Evolutionary conservation across 164 flowering plant species (phyloP), one percentile per base, ranked within the genome.

Genomic region (Berberis thunbergii): DNA sequence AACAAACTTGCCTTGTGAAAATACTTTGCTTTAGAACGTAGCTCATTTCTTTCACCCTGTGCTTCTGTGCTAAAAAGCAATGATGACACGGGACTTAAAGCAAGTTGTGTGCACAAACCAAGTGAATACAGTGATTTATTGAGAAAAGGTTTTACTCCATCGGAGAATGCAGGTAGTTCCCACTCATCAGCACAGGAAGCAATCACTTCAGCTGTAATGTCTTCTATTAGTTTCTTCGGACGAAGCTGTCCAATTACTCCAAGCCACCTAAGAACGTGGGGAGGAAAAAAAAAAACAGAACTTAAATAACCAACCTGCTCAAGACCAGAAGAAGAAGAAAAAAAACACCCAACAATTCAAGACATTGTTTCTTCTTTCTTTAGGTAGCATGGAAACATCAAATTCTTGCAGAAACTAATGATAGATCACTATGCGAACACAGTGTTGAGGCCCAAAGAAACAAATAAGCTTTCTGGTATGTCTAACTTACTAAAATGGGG

Each of bases 201-300:
- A 49, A 68, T 50, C 42, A 84, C 1, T 65, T 92, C 88, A 42
- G 76, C 72, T 83, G 77, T 88, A n/a, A 92, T 66, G 41, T 76
- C 63, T 8, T 91, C 72, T 64, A 92, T 65, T 59, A 92, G 59
- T 69, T 89, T 89, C 78, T 76, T 77, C 1, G 98, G 98, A 55
- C 96, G 87, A 45, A 93, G 70, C 67, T 89, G 96, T 56, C 93
- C 96, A 59, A 82, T 59, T 63, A 86, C 61, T 73, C 87, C 95
- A 71, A 81, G 74, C 96, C 91, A 93, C 87, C 98, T 93, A 59
- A 61, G 48, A 56, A 61, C 2, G 3, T 52, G 12, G 39, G 9
- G 8, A 4, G 1, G 1, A 43, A 7, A 48, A 11, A 45, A n/a
- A 45, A 12, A 11, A 6, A 2, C 38, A 44, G 2, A 55, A 64